phyloP scores from a whole-genome alignment of 768 basidiomycete genomes.

The Boletus vermiculosoides region DNA sequence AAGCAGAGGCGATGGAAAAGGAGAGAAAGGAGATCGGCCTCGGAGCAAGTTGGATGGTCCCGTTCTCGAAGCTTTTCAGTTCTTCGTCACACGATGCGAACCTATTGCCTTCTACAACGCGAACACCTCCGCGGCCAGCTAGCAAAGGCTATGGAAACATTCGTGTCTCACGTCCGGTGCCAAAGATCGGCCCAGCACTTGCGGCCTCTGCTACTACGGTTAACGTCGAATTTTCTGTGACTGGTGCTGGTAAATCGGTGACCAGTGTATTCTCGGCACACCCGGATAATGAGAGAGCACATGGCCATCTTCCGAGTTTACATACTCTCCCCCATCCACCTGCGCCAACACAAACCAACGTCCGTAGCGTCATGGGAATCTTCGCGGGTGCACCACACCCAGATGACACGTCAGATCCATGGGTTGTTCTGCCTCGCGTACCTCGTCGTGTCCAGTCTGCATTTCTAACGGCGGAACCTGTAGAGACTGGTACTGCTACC shows the following conservation, averaged over 20 bases:
- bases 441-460: constrained; percentile 33
- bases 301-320: constrained; percentile 9
- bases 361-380: constrained; percentile 69
- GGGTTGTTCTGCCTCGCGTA: constrained; percentile 63
- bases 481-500: constrained; percentile 9
- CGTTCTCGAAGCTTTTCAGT: constrained; percentile 78
- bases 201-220: constrained; percentile 90
- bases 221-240: constrained; percentile 91
- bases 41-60: constrained; percentile 74
- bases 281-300: constrained; percentile 19
- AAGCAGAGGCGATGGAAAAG: constrained; percentile 42
- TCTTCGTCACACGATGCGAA: constrained; percentile 31
- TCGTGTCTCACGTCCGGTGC: constrained; percentile 51
- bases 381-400: constrained; percentile 82
- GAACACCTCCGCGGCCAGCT: constrained; percentile 29
- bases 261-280: constrained; percentile 41
- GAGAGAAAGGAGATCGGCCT: constrained; percentile 32
- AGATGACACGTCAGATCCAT: constrained; percentile 53
- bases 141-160: constrained; percentile 24
- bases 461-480: constrained; percentile 22
- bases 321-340: constrained; percentile 14
- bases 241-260: constrained; percentile 57
- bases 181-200: constrained; percentile 81
- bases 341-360: constrained; percentile 15
- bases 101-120: constrained; percentile 9